A percentile compares a stretch with the other conserved stretches of the same genome.
Evolutionary conservation across 75 land plant species (phyloP).

Genomic region (Chamaecyparis obtusa): DNA sequence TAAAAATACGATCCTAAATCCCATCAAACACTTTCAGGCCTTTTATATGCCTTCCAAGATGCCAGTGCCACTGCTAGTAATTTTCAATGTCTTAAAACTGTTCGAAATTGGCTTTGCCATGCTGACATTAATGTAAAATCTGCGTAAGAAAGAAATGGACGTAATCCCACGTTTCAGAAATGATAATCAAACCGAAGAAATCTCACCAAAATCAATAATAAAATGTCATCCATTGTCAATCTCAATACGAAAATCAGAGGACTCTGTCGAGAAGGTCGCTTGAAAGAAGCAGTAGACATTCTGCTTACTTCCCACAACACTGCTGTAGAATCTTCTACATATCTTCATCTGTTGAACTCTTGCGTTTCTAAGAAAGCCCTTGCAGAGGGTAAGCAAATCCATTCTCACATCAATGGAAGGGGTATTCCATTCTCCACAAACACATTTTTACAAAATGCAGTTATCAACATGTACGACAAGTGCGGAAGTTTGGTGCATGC

Average conservation of each 20-base stretch:
- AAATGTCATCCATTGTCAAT: neutral
- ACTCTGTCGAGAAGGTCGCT: neutral
- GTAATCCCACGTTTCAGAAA: no score
- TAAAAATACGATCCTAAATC: no score
- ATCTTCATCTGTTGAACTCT: neutral
- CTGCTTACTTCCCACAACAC: neutral
- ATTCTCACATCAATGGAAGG: neutral
- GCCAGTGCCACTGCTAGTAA: no score
- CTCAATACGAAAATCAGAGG: neutral
- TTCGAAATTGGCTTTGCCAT: no score
- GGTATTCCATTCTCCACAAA: neutral
- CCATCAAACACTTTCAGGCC: no score
- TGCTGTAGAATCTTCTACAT: neutral
- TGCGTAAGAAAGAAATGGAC: no score
- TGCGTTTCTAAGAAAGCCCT: neutral
- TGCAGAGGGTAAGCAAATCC: neutral
- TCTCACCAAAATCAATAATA: neutral
- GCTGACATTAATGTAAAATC: no score
- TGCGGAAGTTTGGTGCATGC: conserved; percentile 25
- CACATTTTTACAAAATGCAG: conserved; percentile 14
- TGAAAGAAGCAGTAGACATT: neutral
- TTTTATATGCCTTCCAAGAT: no score
- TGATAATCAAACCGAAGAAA: neutral
- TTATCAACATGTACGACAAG: conserved; percentile 24
- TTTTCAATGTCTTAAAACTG: no score